Percentiles rank a stretch among this genome's conserved stretches.
These are phyloP conservation scores for Fusarium chlamydosporum DNA, from an alignment of 2,329 filamentous ascomycete genomes.

Conservation along the genomic window DNA sequence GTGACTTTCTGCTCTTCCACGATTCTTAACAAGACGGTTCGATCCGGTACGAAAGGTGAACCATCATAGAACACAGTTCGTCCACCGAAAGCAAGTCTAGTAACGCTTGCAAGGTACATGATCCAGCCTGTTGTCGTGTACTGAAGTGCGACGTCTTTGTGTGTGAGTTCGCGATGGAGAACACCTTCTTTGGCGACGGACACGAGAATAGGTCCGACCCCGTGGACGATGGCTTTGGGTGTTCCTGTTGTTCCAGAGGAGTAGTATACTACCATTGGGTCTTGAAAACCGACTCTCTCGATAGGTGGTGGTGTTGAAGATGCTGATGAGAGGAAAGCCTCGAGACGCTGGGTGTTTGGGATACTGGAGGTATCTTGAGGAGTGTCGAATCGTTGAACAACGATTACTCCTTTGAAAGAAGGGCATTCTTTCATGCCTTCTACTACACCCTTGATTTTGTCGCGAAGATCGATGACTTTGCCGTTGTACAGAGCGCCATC, in stretches of 20 bases:
- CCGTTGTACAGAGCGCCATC: slow-evolving; percentile 85
- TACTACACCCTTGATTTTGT: slow-evolving; percentile 80
- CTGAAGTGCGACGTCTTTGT: slow-evolving; percentile 64
- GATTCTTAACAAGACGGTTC: slow-evolving; percentile 73
- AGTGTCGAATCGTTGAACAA: slow-evolving; percentile 74
- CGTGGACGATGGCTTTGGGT: slow-evolving; percentile 89
- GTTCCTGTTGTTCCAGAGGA: slow-evolving; percentile 85
- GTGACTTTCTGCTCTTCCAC: slow-evolving; percentile 76
- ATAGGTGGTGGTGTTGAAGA: slow-evolving; percentile 63
- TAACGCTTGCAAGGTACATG: slow-evolving; percentile 80
- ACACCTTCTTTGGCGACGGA: slow-evolving; percentile 70
- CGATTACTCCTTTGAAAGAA: slow-evolving; percentile 74
- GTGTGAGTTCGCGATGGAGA: slow-evolving; percentile 62
- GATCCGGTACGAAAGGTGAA: slow-evolving; percentile 80
- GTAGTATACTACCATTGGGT: slow-evolving; percentile 84
- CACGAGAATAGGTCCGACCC: slow-evolving; percentile 74
- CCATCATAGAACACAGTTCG: slow-evolving; percentile 84
- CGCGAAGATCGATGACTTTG: slow-evolving; percentile 77
- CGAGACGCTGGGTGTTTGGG: slow-evolving; percentile 61
- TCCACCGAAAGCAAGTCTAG: slow-evolving; percentile 71
- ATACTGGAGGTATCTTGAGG: slow-evolving; percentile 72
- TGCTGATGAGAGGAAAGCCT: slow-evolving; percentile 60
- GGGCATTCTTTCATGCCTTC: slow-evolving; percentile 72
- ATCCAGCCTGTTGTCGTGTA: slow-evolving; percentile 86
- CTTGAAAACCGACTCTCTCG: slow-evolving; percentile 75